Percentiles rank a stretch among this genome's conserved stretches.
Evolutionary conservation across 2,329 filamentous ascomycete genomes (phyloP).

Genomic region (Sporothrix pseudoabietina): DNA sequence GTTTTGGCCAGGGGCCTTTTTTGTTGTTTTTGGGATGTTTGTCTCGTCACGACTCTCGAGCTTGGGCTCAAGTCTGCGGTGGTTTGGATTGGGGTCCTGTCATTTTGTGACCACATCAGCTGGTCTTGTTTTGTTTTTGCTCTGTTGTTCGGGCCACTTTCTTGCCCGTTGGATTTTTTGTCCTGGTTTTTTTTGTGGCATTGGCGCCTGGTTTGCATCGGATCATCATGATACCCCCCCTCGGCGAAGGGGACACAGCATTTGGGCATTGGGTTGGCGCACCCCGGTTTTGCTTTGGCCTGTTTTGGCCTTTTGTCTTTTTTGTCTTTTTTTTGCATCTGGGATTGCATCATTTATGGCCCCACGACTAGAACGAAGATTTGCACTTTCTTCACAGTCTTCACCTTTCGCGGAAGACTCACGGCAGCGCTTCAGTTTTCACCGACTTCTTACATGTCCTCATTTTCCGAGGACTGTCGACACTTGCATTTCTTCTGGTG

Average conservation of each 20-base stretch:
- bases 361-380: no score
- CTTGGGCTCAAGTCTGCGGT: background rate
- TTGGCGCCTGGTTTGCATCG: background rate
- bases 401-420: no score
- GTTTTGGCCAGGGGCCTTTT: background rate
- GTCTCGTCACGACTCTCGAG: background rate
- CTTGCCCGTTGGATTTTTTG: background rate
- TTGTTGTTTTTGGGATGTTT: background rate
- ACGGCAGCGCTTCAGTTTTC: no score
- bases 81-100: background rate
- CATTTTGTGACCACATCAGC: background rate
- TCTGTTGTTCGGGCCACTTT: background rate
- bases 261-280: background rate
- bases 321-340: background rate
- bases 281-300: background rate
- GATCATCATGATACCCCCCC: background rate
- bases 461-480: no score
- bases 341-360: background rate
- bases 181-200: slow-evolving; percentile 8
- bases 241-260: background rate
- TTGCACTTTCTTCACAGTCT: no score
- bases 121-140: background rate
- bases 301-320: background rate
- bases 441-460: background rate
- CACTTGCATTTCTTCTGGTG: slow-evolving; percentile 6